phyloP scores from a whole-genome alignment of 352 stramenopile species.

The Pythium coloratum region DNA sequence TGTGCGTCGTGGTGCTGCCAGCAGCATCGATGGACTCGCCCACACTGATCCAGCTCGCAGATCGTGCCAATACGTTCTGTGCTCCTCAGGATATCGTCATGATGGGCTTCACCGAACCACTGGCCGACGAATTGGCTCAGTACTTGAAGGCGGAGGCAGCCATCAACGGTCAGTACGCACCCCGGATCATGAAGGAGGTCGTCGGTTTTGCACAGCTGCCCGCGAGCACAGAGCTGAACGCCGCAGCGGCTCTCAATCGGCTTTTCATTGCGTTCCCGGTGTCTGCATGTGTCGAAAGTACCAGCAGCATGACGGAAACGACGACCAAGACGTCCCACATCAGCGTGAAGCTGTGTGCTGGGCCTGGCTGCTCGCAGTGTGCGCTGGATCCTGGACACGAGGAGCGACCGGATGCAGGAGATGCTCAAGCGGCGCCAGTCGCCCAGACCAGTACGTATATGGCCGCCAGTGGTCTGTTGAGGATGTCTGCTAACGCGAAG shows the following conservation, averaged over 20 bases:
- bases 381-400: neutral
- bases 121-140: constrained; percentile 10
- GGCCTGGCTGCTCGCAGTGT: constrained; percentile 5
- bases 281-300: constrained; percentile 8
- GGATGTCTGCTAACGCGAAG: neutral
- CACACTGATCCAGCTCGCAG: constrained; percentile 9
- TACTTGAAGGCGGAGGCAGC: constrained; percentile 19
- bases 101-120: constrained; percentile 18
- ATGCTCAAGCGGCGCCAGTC: neutral
- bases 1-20: constrained; percentile 14
- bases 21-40: neutral
- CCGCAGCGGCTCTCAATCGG: constrained; percentile 5
- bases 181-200: constrained; percentile 17
- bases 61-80: constrained; percentile 19
- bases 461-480: neutral
- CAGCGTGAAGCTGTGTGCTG: constrained; percentile 12
- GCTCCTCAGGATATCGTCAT: constrained; percentile 15
- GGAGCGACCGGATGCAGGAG: neutral
- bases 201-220: constrained; percentile 4
- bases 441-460: constrained; percentile 6
- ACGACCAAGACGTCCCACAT: neutral
- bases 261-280: constrained; percentile 16
- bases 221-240: constrained; percentile 1
- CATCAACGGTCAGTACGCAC: constrained; percentile 22
- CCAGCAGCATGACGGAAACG: neutral